These are phyloP conservation scores for Cadophora gregata DNA, from an alignment of 2,329 filamentous ascomycete species.

Conservation along the genomic window DNA sequence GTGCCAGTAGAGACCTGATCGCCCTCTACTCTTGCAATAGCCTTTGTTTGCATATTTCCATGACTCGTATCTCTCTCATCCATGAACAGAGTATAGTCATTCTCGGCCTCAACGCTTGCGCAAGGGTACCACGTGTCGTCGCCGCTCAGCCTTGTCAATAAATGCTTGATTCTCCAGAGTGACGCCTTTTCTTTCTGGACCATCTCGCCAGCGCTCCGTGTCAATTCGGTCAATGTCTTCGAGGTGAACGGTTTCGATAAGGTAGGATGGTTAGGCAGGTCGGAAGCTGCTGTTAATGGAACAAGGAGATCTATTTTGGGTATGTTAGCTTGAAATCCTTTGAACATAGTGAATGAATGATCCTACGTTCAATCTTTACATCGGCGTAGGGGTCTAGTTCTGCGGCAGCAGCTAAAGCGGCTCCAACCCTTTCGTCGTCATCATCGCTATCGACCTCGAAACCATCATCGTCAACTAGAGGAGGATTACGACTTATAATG, in stretches of 20 bases:
- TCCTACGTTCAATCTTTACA: slow-evolving; percentile 72
- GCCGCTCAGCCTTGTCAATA: slow-evolving; percentile 75
- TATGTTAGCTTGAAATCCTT: slow-evolving; percentile 41
- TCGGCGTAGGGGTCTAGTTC: slow-evolving; percentile 78
- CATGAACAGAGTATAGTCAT: slow-evolving; percentile 59
- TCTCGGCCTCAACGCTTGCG: slow-evolving; percentile 59
- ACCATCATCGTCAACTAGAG: slow-evolving; percentile 77
- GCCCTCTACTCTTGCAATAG: slow-evolving; percentile 34
- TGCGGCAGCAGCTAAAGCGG: slow-evolving; percentile 66
- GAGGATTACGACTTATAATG: slow-evolving; percentile 77
- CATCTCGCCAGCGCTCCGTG: slow-evolving; percentile 70
- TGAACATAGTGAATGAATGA: background rate
- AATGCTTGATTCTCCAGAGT: slow-evolving; percentile 75
- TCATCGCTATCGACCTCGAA: slow-evolving; percentile 78
- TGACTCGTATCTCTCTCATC: slow-evolving; percentile 40
- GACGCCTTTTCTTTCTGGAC: slow-evolving; percentile 77
- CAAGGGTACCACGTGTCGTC: slow-evolving; percentile 74
- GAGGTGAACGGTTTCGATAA: slow-evolving; percentile 77
- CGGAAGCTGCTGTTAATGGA: slow-evolving; percentile 76
- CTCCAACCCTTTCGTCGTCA: slow-evolving; percentile 66
- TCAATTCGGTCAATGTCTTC: slow-evolving; percentile 73
- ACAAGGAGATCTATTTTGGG: slow-evolving; percentile 68
- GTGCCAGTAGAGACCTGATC: slow-evolving; percentile 40
- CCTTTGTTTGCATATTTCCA: slow-evolving; percentile 33
- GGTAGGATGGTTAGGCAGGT: slow-evolving; percentile 75